Evolutionary conservation across 2,329 filamentous ascomycete genomes (phyloP).

Genomic region (Ceratocystis ficicola): DNA sequence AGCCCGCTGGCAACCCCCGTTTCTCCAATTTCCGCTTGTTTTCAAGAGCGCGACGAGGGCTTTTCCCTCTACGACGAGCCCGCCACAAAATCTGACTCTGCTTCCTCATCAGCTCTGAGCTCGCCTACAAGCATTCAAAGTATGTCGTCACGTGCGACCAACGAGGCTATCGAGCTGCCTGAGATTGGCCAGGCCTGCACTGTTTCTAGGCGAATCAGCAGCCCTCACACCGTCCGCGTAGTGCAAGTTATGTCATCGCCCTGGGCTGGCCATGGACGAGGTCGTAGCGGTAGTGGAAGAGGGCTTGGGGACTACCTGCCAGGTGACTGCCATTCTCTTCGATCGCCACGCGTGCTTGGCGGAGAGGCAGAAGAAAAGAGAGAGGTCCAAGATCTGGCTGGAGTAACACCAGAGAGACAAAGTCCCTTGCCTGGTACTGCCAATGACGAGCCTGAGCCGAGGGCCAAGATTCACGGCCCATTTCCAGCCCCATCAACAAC

Average conservation of each 20-base stretch:
- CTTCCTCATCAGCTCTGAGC: conserved; percentile 6
- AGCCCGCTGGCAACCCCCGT: neutral
- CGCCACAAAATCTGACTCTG: neutral
- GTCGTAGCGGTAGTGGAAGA: neutral
- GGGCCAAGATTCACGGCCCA: neutral
- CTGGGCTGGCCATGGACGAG: neutral
- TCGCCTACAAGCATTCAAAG: conserved; percentile 7
- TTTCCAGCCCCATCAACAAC: neutral
- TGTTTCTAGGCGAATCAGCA: conserved; percentile 2
- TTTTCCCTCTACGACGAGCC: neutral
- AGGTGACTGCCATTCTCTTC: neutral
- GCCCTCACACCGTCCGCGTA: conserved; percentile 15
- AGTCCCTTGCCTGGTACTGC: neutral
- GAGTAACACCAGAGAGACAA: too few relatives aligned
- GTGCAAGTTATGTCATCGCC: neutral
- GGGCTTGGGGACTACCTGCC: neutral
- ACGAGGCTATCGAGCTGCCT: neutral
- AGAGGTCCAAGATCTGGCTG: too few relatives aligned
- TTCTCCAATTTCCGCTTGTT: neutral
- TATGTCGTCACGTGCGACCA: conserved; percentile 1
- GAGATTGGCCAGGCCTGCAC: conserved; percentile 15
- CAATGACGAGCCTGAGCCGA: neutral
- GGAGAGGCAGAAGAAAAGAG: too few relatives aligned
- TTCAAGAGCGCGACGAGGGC: neutral
- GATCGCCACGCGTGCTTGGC: neutral